Percentiles rank a stretch among this genome's conserved stretches.
These are phyloP conservation scores for Boletus insuetus DNA, from an alignment of 768 basidiomycete species.

Conservation along the genomic window DNA sequence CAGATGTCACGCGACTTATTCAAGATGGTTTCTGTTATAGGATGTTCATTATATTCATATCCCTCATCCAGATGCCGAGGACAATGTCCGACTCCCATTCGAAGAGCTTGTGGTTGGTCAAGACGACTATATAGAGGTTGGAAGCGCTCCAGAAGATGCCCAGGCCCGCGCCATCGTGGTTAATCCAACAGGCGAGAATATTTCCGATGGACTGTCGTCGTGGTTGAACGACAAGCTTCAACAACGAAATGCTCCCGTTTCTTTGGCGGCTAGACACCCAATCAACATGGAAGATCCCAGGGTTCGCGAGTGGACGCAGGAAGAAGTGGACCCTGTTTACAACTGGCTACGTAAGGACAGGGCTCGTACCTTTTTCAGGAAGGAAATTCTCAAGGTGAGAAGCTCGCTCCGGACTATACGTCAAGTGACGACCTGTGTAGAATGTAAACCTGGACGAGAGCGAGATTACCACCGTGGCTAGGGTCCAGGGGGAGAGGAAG, in stretches of 20 bases:
- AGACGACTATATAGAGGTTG: constrained; percentile 24
- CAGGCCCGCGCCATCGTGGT: constrained; percentile 20
- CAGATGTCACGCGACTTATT: not conserved
- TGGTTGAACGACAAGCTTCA: constrained; percentile 30
- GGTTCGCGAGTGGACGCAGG: constrained; percentile 39
- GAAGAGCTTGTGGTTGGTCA: constrained; percentile 20
- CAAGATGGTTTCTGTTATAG: constrained; percentile 6
- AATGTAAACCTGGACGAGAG: constrained; percentile 16
- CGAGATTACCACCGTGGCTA: constrained; percentile 9
- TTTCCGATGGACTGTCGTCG: constrained; percentile 35
- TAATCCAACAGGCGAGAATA: constrained; percentile 19
- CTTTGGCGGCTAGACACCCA: constrained; percentile 17
- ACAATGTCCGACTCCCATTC: constrained; percentile 20
- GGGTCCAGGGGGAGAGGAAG: constrained; percentile 13
- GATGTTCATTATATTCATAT: constrained; percentile 29
- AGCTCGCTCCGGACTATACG: not conserved
- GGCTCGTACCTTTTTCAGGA: constrained; percentile 24
- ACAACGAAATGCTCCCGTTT: constrained; percentile 18
- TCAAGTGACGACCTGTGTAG: constrained; percentile 10
- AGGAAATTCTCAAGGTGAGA: constrained; percentile 25
- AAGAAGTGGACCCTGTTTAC: constrained; percentile 35
- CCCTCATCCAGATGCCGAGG: constrained; percentile 15
- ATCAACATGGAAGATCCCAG: constrained; percentile 35
- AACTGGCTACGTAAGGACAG: constrained; percentile 39
- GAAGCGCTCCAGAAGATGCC: constrained; percentile 10